Conservation (phyloP, 768 basidiomycete genomes). For the Pleurotus sapidus region DNA sequence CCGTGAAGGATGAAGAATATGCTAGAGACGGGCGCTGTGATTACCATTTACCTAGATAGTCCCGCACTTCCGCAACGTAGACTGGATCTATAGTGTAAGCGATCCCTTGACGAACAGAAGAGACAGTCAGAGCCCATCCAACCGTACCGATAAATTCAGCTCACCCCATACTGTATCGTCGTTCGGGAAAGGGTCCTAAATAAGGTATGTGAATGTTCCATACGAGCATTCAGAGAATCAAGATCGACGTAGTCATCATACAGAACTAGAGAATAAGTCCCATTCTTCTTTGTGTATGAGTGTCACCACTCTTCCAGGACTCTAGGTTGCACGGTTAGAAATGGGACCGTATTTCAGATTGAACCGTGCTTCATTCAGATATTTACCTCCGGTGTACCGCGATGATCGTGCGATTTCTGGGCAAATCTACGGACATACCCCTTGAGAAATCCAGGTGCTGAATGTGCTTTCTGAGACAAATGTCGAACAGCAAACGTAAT, state of each 20-base stretch:
- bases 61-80: constrained; percentile 72
- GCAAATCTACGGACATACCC: constrained; percentile 90
- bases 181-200: constrained; percentile 64
- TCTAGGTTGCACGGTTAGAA: constrained; percentile 33
- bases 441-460: constrained; percentile 83
- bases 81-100: constrained; percentile 85
- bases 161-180: constrained; percentile 86
- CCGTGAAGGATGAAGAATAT: constrained; percentile 7
- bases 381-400: constrained; percentile 80
- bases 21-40: background rate
- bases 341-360: background rate
- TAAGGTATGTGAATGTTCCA: background rate
- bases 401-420: constrained; percentile 89
- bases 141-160: constrained; percentile 11
- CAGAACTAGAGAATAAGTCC: constrained; percentile 70
- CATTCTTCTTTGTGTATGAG: constrained; percentile 87
- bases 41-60: constrained; percentile 66
- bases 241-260: constrained; percentile 24
- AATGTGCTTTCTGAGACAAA: background rate
- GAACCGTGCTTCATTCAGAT: background rate
- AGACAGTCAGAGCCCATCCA: background rate
- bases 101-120: constrained; percentile 45
- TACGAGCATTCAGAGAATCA: background rate
- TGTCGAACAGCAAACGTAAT: background rate
- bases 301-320: constrained; percentile 88